phyloP scores from a whole-genome alignment of 106 monocot species.

The Dendrobium officinale region DNA sequence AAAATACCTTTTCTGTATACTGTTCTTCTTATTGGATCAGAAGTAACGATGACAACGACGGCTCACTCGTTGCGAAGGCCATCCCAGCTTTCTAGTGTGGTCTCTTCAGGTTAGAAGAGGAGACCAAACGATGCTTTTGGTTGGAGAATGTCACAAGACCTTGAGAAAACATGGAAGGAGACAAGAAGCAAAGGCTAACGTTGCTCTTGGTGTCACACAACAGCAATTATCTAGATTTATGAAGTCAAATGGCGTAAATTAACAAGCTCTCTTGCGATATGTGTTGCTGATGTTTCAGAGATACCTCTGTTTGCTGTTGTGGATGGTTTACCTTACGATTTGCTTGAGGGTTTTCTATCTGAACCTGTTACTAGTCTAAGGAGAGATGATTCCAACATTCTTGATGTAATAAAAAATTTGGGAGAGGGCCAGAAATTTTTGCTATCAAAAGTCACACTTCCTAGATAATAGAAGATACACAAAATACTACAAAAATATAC shows the following conservation, averaged over 20 bases:
- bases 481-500: no score
- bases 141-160: constrained; percentile 16
- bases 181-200: no score
- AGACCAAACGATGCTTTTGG: neutral
- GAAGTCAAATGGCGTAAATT: constrained; percentile 75
- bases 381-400: constrained; percentile 35
- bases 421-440: no score
- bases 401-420: no score
- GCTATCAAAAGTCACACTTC: no score
- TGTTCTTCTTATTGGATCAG: no score
- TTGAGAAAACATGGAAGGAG: neutral
- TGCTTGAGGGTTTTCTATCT: constrained; percentile 73
- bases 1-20: no score
- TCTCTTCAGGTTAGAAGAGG: constrained; percentile 3
- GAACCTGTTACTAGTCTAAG: constrained; percentile 85
- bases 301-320: constrained; percentile 62
- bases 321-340: constrained; percentile 60
- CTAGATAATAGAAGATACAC: no score
- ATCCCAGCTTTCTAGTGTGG: neutral
- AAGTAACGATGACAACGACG: no score
- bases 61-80: neutral
- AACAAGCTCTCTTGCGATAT: constrained; percentile 75
- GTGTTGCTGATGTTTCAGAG: constrained; percentile 85
- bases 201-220: constrained; percentile 24
- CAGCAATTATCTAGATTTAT: constrained; percentile 68